A percentile compares a stretch with the other conserved stretches of the same genome.
Evolutionary conservation across 2,329 filamentous ascomycete species (phyloP).

Genomic region (Amesomyces nigricolor): DNA sequence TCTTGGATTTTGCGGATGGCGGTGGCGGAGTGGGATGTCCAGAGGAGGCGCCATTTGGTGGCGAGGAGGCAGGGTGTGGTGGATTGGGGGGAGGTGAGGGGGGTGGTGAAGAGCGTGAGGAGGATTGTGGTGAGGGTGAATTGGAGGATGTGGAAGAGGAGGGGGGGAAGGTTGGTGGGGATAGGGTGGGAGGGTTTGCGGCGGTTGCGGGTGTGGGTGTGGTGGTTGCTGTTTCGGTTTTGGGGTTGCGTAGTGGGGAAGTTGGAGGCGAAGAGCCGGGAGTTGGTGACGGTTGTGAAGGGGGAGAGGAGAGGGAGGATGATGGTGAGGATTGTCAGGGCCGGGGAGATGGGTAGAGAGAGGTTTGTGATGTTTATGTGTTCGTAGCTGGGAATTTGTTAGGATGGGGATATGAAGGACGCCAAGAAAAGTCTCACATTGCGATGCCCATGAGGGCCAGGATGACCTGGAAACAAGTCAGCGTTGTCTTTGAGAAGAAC

Average conservation of each 20-base stretch:
- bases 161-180: constrained; percentile 29
- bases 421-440: constrained; percentile 31
- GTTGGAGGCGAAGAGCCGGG: constrained; percentile 29
- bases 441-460: constrained; percentile 24
- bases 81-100: constrained; percentile 32
- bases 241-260: constrained; percentile 3
- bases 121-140: constrained; percentile 38
- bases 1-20: constrained; percentile 59
- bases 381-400: constrained; percentile 31
- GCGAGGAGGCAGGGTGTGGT: constrained; percentile 51
- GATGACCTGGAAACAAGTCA: constrained; percentile 17
- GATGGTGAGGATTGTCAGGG: constrained; percentile 34
- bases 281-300: constrained; percentile 34
- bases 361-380: constrained; percentile 36
- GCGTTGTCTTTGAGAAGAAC: not conserved
- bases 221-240: not conserved
- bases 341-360: constrained; percentile 37
- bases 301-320: constrained; percentile 38
- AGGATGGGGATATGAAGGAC: constrained; percentile 10
- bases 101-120: constrained; percentile 40
- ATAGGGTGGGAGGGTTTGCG: constrained; percentile 17
- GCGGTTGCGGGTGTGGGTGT: constrained; percentile 2
- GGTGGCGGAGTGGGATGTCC: constrained; percentile 41
- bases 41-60: constrained; percentile 51
- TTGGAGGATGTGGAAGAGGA: constrained; percentile 16